These are phyloP conservation scores for Jacaranda mimosifolia DNA, from an alignment of 257 asterid genomes.

Conservation along the genomic window DNA sequence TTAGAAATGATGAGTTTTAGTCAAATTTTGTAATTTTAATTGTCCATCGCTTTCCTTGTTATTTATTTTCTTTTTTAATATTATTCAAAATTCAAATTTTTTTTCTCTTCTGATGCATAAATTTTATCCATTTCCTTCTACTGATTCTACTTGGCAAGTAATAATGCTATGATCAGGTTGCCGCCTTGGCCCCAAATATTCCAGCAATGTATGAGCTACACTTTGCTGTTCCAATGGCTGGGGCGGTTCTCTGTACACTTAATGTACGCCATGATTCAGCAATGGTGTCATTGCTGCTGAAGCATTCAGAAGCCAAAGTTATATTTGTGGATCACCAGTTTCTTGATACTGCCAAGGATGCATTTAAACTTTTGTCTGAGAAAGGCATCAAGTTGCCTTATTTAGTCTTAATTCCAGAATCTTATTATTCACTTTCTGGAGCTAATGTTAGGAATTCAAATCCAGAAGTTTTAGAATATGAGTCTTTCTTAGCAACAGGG, in stretches of 20 bases:
- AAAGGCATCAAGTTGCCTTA: slow-evolving; percentile 40
- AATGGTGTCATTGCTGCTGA: slow-evolving; percentile 51
- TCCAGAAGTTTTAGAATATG: slow-evolving; percentile 42
- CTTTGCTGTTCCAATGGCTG: slow-evolving; percentile 77
- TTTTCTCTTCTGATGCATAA: neutral
- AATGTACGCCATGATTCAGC: slow-evolving; percentile 54
- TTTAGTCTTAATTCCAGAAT: slow-evolving; percentile 53
- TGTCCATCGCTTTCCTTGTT: neutral
- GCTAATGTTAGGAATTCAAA: neutral
- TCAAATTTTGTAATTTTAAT: neutral
- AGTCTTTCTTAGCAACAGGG: slow-evolving; percentile 52
- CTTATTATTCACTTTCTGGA: neutral
- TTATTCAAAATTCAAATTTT: neutral
- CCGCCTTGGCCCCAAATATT: slow-evolving; percentile 68
- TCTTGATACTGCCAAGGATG: slow-evolving; percentile 47
- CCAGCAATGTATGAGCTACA: slow-evolving; percentile 75
- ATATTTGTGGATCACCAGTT: slow-evolving; percentile 63
- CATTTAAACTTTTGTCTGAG: slow-evolving; percentile 42
- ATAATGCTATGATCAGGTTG: slow-evolving; percentile 53
- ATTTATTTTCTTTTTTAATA: neutral
- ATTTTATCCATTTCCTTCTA: neutral
- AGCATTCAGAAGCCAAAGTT: slow-evolving; percentile 57
- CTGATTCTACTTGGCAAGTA: neutral
- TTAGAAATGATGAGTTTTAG: neutral
- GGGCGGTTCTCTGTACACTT: slow-evolving; percentile 68